A percentile compares a stretch with the other conserved stretches of the same genome.
phyloP scores from a whole-genome alignment of 805 yeast species.

The Kazachstania martiniae region DNA sequence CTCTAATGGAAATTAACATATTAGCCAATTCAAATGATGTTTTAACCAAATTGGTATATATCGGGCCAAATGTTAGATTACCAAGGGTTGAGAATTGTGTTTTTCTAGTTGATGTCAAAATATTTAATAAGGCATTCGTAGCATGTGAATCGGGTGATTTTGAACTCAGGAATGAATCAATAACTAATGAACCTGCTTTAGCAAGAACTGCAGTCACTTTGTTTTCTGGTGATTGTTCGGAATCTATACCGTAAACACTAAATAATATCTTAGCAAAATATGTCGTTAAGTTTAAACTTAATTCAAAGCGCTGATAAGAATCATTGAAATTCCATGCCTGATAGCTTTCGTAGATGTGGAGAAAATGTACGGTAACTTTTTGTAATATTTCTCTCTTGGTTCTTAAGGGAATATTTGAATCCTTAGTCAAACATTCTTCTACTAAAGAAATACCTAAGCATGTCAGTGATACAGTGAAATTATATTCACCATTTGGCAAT shows the following conservation, averaged over 20 bases:
- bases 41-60: slow-evolving; percentile 32
- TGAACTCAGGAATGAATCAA: slow-evolving; percentile 45
- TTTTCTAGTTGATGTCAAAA: slow-evolving; percentile 10
- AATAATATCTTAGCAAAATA: slow-evolving; percentile 45
- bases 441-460: slow-evolving; percentile 44
- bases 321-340: slow-evolving; percentile 55
- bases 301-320: slow-evolving; percentile 45
- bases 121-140: slow-evolving; percentile 13
- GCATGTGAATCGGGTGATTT: slow-evolving; percentile 39
- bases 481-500: slow-evolving; percentile 54
- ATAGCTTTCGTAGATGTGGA: slow-evolving; percentile 68
- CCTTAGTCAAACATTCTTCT: slow-evolving; percentile 28
- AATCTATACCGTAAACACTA: slow-evolving; percentile 46
- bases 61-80: slow-evolving; percentile 15
- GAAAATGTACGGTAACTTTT: slow-evolving; percentile 42
- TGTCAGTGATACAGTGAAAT: slow-evolving; percentile 51
- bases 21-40: slow-evolving; percentile 46
- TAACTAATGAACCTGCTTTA: slow-evolving; percentile 39
- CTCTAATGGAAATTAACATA: slow-evolving; percentile 46
- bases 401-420: slow-evolving; percentile 28
- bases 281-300: slow-evolving; percentile 45
- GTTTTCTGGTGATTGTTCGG: slow-evolving; percentile 25
- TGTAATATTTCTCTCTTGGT: slow-evolving; percentile 45
- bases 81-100: slow-evolving; percentile 25
- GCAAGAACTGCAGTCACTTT: slow-evolving; percentile 42